phyloP scores from a whole-genome alignment of 2,329 filamentous ascomycete genomes.

The Aspergillus transmontanensis region DNA sequence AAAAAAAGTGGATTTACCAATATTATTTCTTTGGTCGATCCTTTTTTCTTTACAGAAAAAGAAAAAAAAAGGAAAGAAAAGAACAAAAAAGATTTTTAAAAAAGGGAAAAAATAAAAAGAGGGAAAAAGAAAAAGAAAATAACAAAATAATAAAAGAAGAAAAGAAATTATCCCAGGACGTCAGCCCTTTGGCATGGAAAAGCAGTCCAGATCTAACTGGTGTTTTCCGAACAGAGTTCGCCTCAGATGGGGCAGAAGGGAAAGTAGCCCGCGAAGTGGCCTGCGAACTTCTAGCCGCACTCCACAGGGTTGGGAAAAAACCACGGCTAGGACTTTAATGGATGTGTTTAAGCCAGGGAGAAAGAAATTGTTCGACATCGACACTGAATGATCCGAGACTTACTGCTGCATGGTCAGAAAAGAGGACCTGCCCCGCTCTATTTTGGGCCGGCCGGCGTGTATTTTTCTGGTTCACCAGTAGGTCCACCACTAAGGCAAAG shows the following conservation, averaged over 20 bases:
- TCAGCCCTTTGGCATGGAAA: conserved; percentile 20
- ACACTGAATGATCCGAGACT: conserved; percentile 19
- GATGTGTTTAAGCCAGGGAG: conserved; percentile 14
- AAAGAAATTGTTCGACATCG: conserved; percentile 20
- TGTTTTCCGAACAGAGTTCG: conserved; percentile 11
- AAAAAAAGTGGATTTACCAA: neutral
- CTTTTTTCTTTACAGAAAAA: neutral
- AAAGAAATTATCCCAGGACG: conserved; percentile 11
- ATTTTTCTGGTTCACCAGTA: conserved; percentile 16
- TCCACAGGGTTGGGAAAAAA: conserved; percentile 13
- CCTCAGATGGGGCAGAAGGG: conserved; percentile 20
- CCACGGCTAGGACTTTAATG: conserved; percentile 15
- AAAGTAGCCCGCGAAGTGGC: neutral
- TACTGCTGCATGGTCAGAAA: conserved; percentile 17
- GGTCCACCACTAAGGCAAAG: conserved; percentile 6
- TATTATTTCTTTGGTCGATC: neutral
- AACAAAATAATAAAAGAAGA: conserved; percentile 5
- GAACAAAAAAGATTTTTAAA: neutral
- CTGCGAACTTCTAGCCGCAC: conserved; percentile 20
- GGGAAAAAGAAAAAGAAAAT: conserved; percentile 8
- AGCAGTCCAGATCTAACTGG: conserved; percentile 15
- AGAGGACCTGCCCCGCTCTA: conserved; percentile 25
- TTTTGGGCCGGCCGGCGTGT: conserved; percentile 19
- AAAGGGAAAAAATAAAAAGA: conserved; percentile 12
- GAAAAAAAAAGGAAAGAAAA: neutral